Conservation (phyloP, 129 eudicot species). For the Chrysanthemum makinoi region DNA sequence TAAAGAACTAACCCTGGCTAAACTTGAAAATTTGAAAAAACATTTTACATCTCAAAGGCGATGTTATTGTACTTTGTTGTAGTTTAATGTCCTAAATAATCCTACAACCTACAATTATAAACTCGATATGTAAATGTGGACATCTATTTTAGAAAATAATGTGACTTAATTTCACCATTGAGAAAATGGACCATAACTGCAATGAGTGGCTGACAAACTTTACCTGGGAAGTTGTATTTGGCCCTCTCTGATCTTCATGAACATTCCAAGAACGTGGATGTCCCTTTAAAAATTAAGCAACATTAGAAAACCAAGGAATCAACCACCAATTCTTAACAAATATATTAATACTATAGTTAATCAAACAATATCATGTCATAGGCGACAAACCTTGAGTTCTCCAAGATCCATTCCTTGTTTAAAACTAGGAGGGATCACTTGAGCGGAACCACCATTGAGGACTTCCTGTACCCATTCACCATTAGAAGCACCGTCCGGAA, state of each 20-base stretch:
- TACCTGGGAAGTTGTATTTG: conserved; percentile 42
- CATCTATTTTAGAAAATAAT: background rate
- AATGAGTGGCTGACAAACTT: conserved; percentile 38
- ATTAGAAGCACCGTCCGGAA: conserved; percentile 76
- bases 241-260: conserved; percentile 40
- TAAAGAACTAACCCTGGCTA: conserved; percentile 14
- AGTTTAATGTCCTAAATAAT: conserved; percentile 4
- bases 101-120: background rate
- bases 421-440: conserved; percentile 69
- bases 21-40: background rate
- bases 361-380: conserved; percentile 6
- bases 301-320: conserved; percentile 7
- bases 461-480: conserved; percentile 94
- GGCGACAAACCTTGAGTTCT: conserved; percentile 59
- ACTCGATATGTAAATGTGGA: conserved; percentile 6
- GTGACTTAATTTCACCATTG: conserved; percentile 14
- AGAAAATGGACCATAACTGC: conserved; percentile 7
- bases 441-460: conserved; percentile 74
- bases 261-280: conserved; percentile 66
- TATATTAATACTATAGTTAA: background rate
- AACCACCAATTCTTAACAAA: background rate
- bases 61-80: background rate
- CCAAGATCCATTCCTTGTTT: conserved; percentile 84
- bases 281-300: conserved; percentile 48
- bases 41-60: background rate